phyloP scores from a whole-genome alignment of 805 yeast species.

The Pichia gijzeniarum region DNA sequence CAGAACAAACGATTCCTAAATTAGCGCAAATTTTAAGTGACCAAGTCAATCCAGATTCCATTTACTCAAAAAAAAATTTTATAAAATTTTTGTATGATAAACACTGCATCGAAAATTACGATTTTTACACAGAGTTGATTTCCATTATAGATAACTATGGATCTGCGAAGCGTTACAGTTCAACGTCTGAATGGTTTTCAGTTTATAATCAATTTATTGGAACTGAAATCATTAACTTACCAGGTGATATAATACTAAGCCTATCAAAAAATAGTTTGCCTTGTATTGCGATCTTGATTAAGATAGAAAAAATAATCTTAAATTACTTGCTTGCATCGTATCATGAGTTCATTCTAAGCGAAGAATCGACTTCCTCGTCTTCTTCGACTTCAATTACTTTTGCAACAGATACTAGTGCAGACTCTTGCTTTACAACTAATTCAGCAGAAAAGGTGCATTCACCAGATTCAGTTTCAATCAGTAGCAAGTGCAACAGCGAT shows the following conservation, averaged over 20 bases:
- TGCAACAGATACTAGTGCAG: background rate
- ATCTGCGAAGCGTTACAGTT: background rate
- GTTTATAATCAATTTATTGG: conserved; percentile 25
- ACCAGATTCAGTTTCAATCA: conserved; percentile 3
- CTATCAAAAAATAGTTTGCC: conserved; percentile 20
- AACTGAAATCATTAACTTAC: conserved; percentile 30
- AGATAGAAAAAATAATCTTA: conserved; percentile 19
- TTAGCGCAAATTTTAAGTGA: conserved; percentile 26
- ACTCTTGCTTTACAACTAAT: background rate
- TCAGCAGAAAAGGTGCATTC: background rate
- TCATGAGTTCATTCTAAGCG: conserved; percentile 25
- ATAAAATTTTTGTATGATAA: conserved; percentile 24
- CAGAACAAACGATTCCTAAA: conserved; percentile 19
- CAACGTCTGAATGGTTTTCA: conserved; percentile 23
- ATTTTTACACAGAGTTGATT: conserved; percentile 26
- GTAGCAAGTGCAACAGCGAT: background rate
- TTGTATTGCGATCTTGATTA: conserved; percentile 10
- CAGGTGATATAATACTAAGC: conserved; percentile 21
- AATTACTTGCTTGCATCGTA: conserved; percentile 26
- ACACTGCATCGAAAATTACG: conserved; percentile 32
- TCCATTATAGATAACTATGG: conserved; percentile 16
- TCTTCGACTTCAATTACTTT: background rate
- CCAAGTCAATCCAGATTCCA: conserved; percentile 16
- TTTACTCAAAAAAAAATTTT: conserved; percentile 25
- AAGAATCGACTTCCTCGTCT: background rate